Conservation (phyloP, 495 filamentous ascomycete genomes). For the Penicillium manginii region DNA sequence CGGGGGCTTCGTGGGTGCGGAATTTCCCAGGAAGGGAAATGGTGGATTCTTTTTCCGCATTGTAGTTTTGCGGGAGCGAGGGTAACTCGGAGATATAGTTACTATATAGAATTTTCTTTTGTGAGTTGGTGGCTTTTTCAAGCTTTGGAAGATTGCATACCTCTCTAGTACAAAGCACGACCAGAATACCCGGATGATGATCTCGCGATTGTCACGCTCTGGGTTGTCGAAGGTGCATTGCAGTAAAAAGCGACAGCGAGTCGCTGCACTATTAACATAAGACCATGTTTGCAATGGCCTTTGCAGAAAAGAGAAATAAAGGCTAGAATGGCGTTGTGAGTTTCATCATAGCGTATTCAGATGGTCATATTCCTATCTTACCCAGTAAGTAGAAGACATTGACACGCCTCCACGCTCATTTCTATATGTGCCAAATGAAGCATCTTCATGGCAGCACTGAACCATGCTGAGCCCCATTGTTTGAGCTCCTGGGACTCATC, state of each 20-base stretch:
- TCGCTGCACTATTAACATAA: slow-evolving; percentile 13
- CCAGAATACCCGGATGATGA: slow-evolving; percentile 14
- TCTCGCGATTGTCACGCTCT: slow-evolving; percentile 8
- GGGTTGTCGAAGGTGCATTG: slow-evolving; percentile 11
- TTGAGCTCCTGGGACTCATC: slow-evolving; percentile 8
- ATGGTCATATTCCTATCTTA: neutral
- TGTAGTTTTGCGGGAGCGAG: slow-evolving; percentile 13
- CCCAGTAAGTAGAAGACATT: slow-evolving; percentile 15
- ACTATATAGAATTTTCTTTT: neutral
- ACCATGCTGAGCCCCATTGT: slow-evolving; percentile 7
- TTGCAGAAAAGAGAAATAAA: slow-evolving; percentile 15
- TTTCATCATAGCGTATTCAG: neutral
- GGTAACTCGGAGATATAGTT: slow-evolving; percentile 16
- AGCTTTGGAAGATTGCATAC: neutral
- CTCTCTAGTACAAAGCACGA: slow-evolving; percentile 17
- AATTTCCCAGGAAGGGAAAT: slow-evolving; percentile 14
- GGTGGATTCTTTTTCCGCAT: slow-evolving; percentile 14
- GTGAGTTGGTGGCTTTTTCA: neutral
- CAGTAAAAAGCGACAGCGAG: slow-evolving; percentile 11
- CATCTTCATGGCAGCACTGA: slow-evolving; percentile 15
- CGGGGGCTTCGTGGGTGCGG: slow-evolving; percentile 9
- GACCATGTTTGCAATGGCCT: slow-evolving; percentile 16
- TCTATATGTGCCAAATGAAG: slow-evolving; percentile 12
- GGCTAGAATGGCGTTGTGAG: neutral
- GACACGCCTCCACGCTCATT: slow-evolving; percentile 13